phyloP scores from a whole-genome alignment of 495 filamentous ascomycete genomes.

The Parachaetomium inaequale region DNA sequence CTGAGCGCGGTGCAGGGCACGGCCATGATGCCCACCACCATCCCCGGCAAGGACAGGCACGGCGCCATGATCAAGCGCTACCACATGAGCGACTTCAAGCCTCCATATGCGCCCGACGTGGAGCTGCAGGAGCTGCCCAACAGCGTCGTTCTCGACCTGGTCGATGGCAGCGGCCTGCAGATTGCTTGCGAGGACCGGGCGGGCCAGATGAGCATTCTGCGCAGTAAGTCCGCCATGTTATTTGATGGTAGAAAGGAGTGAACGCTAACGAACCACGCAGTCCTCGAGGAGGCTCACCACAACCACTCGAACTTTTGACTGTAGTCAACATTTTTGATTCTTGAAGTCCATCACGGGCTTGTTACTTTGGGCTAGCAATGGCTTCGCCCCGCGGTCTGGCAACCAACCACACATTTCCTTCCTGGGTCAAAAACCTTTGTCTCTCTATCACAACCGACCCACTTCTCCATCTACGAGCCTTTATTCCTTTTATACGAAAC shows the following conservation, averaged over 20 bases:
- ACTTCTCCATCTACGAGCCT: slow-evolving; percentile 6
- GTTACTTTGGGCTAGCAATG: neutral
- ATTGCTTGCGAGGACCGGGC: slow-evolving; percentile 77
- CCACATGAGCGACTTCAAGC: slow-evolving; percentile 74
- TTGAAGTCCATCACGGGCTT: slow-evolving; percentile 4
- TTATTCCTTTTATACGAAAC: slow-evolving; percentile 6
- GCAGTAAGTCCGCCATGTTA: slow-evolving; percentile 50
- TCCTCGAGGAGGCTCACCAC: slow-evolving; percentile 17
- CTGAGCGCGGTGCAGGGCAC: slow-evolving; percentile 54
- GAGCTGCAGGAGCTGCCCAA: slow-evolving; percentile 86
- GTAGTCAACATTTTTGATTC: neutral
- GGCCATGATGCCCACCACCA: slow-evolving; percentile 32
- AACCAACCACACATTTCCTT: slow-evolving; percentile 10
- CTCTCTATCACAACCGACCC: neutral
- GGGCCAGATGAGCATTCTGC: slow-evolving; percentile 64
- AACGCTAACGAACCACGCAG: neutral
- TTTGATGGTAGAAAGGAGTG: neutral
- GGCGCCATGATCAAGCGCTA: slow-evolving; percentile 60
- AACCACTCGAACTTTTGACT: slow-evolving; percentile 11
- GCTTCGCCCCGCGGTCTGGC: slow-evolving; percentile 8
- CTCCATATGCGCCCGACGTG: slow-evolving; percentile 76
- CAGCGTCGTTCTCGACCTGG: slow-evolving; percentile 78
- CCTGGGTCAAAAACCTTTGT: neutral
- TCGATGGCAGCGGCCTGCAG: slow-evolving; percentile 79
- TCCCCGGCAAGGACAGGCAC: slow-evolving; percentile 47